Percentiles rank a stretch among this genome's conserved stretches.
Conservation (phyloP, 2,329 filamentous ascomycete genomes). For the Aspergillus pseudoterreus region DNA sequence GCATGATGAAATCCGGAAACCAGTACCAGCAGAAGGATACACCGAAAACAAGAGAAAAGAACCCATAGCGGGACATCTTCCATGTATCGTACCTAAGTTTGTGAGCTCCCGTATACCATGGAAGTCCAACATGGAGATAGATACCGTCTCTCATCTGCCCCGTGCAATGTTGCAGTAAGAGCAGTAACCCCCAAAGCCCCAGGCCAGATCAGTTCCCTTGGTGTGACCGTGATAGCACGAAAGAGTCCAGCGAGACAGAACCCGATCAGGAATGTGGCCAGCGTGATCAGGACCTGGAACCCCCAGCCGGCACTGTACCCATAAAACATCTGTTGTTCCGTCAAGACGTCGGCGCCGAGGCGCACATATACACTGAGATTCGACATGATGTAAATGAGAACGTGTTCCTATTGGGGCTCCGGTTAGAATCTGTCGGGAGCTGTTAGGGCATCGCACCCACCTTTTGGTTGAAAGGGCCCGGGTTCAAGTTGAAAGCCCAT, state of each 20-base stretch:
- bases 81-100: constrained; percentile 33
- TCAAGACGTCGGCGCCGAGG: constrained; percentile 24
- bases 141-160: constrained; percentile 3
- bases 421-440: background rate
- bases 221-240: constrained; percentile 52
- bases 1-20: constrained; percentile 28
- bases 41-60: constrained; percentile 18
- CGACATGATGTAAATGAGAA: constrained; percentile 26
- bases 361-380: constrained; percentile 27
- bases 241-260: constrained; percentile 58
- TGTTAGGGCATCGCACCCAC: constrained; percentile 5
- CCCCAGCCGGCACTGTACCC: constrained; percentile 23
- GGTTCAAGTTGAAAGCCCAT: constrained; percentile 22
- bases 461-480: constrained; percentile 29
- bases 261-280: constrained; percentile 64
- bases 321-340: constrained; percentile 26
- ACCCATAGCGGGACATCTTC: constrained; percentile 32
- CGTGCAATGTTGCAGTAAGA: constrained; percentile 66
- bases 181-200: constrained; percentile 53
- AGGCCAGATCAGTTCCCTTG: constrained; percentile 61
- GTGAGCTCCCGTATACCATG: too few relatives aligned
- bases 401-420: constrained; percentile 18
- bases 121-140: too few relatives aligned
- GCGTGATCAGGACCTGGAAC: constrained; percentile 48
- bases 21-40: constrained; percentile 26